Evolutionary conservation across 768 basidiomycete species (phyloP), one percentile per base, ranked within the genome.

Genomic region (Psilocybe cubensis): DNA sequence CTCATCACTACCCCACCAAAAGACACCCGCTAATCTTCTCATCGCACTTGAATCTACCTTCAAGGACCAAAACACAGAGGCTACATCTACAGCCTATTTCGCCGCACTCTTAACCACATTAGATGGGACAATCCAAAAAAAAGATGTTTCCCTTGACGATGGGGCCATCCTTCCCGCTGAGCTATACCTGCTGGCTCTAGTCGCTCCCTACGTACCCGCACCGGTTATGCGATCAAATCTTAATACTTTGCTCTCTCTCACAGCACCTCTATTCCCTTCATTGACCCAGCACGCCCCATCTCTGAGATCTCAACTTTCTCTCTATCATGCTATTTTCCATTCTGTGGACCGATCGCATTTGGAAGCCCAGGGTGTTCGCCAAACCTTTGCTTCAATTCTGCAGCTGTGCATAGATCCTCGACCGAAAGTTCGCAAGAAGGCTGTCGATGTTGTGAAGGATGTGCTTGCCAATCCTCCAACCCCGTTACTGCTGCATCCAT

Each of bases 351-450:
- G 84, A 24, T 75, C 86, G 0, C 86, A 91, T 43, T 76, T 97
- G 53, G 89, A 92, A 29, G 74, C 71, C 1, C 84, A 80, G 56
- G 81, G 79, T 47, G 79, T 92, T 46, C 87, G 91, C 35, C 92
- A 96, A 69, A 81, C 88, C 2, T 98, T 95, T 78, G 88, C 90
- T 42, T 88, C 91, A 33, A 78, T 97, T 52, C 76, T 98, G 40
- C 89, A 92, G 46, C 75, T 97, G 45, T 88, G 85, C 63, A 79
- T 94, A 42, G 97, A 99, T 74, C 82, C 88, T 3, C 79, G 97
- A 49, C 97, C 97, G 18, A 98, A 98, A 76, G 94, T 99, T 51
- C 86, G 97, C 54, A 95, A 84, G 72, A 86, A 89, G 68, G 95
- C 96, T 21, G 88, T 89, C 44, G 96, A 98, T 66, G 83, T 91